Conservation (phyloP, 2,329 filamentous ascomycete species). For the Neopestalotiopsis clavispora region DNA sequence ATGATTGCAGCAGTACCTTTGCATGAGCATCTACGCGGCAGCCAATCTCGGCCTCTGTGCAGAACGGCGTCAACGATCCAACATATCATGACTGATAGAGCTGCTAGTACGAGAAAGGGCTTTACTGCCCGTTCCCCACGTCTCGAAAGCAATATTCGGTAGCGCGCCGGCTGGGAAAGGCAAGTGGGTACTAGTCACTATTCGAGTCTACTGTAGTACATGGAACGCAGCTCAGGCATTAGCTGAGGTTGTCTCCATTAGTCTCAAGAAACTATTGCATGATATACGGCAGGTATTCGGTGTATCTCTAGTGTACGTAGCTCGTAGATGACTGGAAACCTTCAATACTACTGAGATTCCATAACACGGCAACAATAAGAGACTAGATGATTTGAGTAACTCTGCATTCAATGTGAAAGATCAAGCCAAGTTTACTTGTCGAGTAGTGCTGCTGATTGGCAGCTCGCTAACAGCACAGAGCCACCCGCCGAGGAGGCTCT, state of each 20-base stretch:
- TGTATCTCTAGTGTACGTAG: not conserved
- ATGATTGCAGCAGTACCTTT: not conserved
- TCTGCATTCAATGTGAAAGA: not conserved
- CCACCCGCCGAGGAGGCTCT: constrained; percentile 18
- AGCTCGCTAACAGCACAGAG: constrained; percentile 1
- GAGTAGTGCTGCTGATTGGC: not conserved
- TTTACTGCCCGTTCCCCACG: not conserved
- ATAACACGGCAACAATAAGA: not conserved
- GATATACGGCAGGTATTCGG: not conserved
- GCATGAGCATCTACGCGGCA: constrained; percentile 6
- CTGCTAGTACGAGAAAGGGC: not conserved
- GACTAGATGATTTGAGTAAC: not conserved
- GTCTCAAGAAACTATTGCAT: not conserved
- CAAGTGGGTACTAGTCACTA: not conserved
- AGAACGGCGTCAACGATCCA: not conserved
- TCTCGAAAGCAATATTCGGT: not conserved
- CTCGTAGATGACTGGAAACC: not conserved
- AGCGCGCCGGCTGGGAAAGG: constrained; percentile 2
- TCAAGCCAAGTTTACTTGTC: not conserved
- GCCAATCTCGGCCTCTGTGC: not conserved
- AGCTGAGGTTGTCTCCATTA: not conserved
- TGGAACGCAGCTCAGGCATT: too few relatives aligned
- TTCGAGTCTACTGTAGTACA: too few relatives aligned
- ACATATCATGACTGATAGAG: not conserved
- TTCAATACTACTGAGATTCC: not conserved